These are phyloP conservation scores for Clathrus columnatus DNA, from an alignment of 768 basidiomycete species.

Conservation along the genomic window DNA sequence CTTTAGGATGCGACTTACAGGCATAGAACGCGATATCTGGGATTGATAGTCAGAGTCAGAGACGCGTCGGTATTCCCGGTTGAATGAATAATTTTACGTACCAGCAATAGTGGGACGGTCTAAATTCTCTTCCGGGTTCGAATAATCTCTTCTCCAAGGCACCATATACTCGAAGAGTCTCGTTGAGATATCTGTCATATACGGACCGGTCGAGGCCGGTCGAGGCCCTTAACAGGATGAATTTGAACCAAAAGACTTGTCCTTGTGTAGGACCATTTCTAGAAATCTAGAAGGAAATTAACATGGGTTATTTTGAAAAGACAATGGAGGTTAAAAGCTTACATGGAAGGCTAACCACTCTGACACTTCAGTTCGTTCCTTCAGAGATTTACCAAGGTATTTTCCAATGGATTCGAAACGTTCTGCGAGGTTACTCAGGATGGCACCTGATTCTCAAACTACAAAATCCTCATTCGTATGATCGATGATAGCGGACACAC, in stretches of 20 bases:
- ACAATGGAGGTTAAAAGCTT: not conserved
- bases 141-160: slow-evolving; percentile 12
- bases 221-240: slow-evolving; percentile 9
- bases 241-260: slow-evolving; percentile 13
- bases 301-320: not conserved
- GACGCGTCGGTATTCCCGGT: not conserved
- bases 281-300: not conserved
- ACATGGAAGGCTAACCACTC: not conserved
- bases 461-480: slow-evolving; percentile 43
- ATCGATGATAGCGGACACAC: slow-evolving; percentile 64
- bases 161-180: slow-evolving; percentile 14
- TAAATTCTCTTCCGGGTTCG: slow-evolving; percentile 1
- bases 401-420: slow-evolving; percentile 67
- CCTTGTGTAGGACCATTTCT: not conserved
- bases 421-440: slow-evolving; percentile 73
- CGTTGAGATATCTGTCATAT: slow-evolving; percentile 13
- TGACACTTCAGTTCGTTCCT: not conserved
- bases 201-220: slow-evolving; percentile 13
- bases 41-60: not conserved
- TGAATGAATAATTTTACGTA: not conserved
- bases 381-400: slow-evolving; percentile 27
- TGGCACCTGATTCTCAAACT: slow-evolving; percentile 74
- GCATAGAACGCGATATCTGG: not conserved
- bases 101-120: not conserved
- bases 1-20: not conserved